These are phyloP conservation scores for Flaveria trinervia DNA, from an alignment of 129 eudicot genomes.

Conservation along the genomic window DNA sequence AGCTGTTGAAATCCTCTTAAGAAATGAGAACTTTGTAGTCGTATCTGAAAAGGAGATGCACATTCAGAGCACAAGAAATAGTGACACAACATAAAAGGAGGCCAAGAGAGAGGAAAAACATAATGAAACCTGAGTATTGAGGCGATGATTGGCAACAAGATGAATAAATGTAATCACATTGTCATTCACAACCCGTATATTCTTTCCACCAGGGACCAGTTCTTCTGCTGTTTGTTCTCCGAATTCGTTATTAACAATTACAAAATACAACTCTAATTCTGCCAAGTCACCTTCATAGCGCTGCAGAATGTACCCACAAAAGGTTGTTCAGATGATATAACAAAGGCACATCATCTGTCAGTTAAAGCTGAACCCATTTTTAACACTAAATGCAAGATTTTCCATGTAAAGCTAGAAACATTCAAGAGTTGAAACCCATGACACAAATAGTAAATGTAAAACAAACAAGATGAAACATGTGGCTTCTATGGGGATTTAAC, in stretches of 20 bases:
- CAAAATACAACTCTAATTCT: conserved; percentile 87
- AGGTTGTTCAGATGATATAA: conserved; percentile 3
- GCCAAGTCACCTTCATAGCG: conserved; percentile 77
- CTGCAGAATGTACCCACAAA: conserved; percentile 44
- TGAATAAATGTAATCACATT: conserved; percentile 90
- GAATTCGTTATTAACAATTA: conserved; percentile 79
- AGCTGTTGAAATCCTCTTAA: conserved; percentile 90
- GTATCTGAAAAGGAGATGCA: conserved; percentile 61
- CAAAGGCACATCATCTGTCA: background rate
- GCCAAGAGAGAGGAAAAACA: background rate
- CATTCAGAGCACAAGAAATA: conserved; percentile 8
- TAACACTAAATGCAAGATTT: background rate
- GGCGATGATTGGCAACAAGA: conserved; percentile 90
- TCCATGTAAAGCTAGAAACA: background rate
- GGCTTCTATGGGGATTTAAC: background rate
- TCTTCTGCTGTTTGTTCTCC: conserved; percentile 97
- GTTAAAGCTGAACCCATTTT: background rate
- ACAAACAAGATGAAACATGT: background rate
- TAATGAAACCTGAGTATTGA: conserved; percentile 77
- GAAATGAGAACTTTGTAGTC: conserved; percentile 94
- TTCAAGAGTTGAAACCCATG: conserved; percentile 8
- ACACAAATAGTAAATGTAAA: background rate
- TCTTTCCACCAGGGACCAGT: conserved; percentile 80
- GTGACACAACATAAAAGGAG: background rate
- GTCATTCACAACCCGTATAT: conserved; percentile 75